Percentiles rank a stretch among this genome's conserved stretches.
Evolutionary conservation across 805 yeast species (phyloP).

Genomic region (Jamesozyma rosinii): DNA sequence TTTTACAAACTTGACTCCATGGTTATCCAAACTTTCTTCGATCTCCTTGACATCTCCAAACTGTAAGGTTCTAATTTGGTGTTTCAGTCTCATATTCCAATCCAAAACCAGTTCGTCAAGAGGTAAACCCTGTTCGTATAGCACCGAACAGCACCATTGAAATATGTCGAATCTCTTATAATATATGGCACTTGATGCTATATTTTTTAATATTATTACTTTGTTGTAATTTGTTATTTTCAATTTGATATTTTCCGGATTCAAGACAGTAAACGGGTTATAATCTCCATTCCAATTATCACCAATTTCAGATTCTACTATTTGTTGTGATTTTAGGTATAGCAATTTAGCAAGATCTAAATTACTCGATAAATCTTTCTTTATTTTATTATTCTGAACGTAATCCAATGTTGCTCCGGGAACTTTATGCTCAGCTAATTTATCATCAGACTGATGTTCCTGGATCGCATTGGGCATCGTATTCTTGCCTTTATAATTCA

Average conservation of each 20-base stretch:
- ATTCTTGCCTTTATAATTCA: conserved; percentile 3
- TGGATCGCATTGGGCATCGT: not conserved
- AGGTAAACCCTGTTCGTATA: conserved; percentile 17
- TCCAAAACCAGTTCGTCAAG: conserved; percentile 17
- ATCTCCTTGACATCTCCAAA: conserved; percentile 5
- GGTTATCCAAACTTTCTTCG: not conserved
- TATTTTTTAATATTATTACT: conserved; percentile 19
- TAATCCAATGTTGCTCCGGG: not conserved
- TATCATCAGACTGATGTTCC: not conserved
- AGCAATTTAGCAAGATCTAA: conserved; percentile 19
- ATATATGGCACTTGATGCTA: conserved; percentile 16
- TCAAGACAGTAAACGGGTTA: conserved; percentile 19
- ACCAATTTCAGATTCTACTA: not conserved
- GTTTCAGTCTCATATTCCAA: conserved; percentile 20
- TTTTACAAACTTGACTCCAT: conserved; percentile 8
- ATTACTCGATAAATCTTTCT: conserved; percentile 1
- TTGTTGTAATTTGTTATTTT: conserved; percentile 17
- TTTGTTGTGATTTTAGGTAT: conserved; percentile 9
- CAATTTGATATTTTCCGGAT: conserved; percentile 12
- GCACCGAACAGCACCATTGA: conserved; percentile 21
- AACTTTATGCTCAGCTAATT: not conserved
- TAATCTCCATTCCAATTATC: not conserved
- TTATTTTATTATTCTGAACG: not conserved
- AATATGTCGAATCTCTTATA: conserved; percentile 15
- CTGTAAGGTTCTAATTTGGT: conserved; percentile 12